Evolutionary conservation across 768 basidiomycete species (phyloP).

Genomic region (Tricholoma saponaceum): DNA sequence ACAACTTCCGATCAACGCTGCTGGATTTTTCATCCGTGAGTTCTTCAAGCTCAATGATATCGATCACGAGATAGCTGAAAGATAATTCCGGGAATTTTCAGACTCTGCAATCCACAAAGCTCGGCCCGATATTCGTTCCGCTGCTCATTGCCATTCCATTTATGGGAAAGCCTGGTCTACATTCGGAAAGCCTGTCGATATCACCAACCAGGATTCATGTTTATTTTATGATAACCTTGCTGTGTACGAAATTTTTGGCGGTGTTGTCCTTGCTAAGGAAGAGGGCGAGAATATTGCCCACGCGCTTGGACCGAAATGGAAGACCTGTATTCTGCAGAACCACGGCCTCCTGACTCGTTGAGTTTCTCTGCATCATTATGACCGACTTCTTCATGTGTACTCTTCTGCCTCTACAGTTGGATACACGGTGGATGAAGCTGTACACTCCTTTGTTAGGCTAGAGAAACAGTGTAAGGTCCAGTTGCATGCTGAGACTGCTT

Average conservation of each 20-base stretch:
- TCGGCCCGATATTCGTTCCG: constrained; percentile 43
- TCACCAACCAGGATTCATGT: constrained; percentile 41
- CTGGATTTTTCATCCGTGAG: constrained; percentile 24
- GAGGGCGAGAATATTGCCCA: constrained; percentile 43
- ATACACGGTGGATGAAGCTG: constrained; percentile 37
- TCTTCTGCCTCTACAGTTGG: constrained; percentile 25
- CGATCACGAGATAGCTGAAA: too few relatives aligned
- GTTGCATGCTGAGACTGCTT: constrained; percentile 39
- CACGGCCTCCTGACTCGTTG: constrained; percentile 31
- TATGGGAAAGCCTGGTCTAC: constrained; percentile 47
- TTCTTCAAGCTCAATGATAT: too few relatives aligned
- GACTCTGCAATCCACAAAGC: constrained; percentile 41
- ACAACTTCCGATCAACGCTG: constrained; percentile 24
- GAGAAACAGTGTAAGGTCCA: constrained; percentile 45
- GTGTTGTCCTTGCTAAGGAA: constrained; percentile 40
- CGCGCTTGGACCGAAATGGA: constrained; percentile 34
- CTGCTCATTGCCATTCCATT: constrained; percentile 46
- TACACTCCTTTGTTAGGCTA: constrained; percentile 36
- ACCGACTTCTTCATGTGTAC: background rate
- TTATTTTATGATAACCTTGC: constrained; percentile 39
- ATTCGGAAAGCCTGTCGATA: constrained; percentile 40
- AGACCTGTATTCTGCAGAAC: constrained; percentile 39
- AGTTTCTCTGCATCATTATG: background rate
- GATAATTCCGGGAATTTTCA: too few relatives aligned
- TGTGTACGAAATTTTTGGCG: constrained; percentile 42